Base-by-base conservation (phyloP, 2,329 filamentous ascomycete species). In the Exophiala aquamarina region DNA sequence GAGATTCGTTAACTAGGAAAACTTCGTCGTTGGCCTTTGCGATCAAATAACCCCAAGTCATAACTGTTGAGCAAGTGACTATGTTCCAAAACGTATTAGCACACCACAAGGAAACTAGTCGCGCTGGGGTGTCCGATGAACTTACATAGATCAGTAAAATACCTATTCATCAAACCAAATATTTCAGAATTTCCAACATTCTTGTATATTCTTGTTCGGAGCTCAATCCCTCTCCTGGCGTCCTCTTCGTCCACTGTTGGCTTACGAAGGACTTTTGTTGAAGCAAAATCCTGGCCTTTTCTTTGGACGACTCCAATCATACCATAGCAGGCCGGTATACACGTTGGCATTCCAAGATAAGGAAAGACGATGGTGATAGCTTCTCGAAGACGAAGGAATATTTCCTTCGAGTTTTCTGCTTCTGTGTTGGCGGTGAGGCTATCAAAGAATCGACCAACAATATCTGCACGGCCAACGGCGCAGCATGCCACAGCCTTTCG, bases 281-380 rank as follows among this genome's bases (percentile, higher is more conserved):
- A 37, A 10, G 32, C 45, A 18, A n/a, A 48, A 10, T 29, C 20
- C 4, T 20, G 10, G 18, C 45, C 45, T 38, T 48, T 48, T 3
- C 45, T 15, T 32, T 48, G 21, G 18, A 48, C 19, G 1, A 48
- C 41, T 3, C 47, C 47, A 23, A 49, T 49, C 41, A 49, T 49
- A 3, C 47, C 41, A 20, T 44, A 49, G 19, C 34, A 44, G n/a
- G 34, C 47, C 7, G 47, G 47, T 17, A 49, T 45, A n/a, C 40
- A 49, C 5, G 41, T 40, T 14, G 47, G 41, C 26, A 49, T 37
- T 3, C 47, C 41, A 3, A 49, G 14, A 23, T 39, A 49, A 8
- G 47, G 47, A 28, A 44, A 45, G 9, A 40, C 41, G 26, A 44
- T 44, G 17, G 35, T 40, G 19, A 45, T 40, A 17, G 41, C 34